Conservation (phyloP, 2,329 filamentous ascomycete genomes). For the Dothideomycetes sp. region DNA sequence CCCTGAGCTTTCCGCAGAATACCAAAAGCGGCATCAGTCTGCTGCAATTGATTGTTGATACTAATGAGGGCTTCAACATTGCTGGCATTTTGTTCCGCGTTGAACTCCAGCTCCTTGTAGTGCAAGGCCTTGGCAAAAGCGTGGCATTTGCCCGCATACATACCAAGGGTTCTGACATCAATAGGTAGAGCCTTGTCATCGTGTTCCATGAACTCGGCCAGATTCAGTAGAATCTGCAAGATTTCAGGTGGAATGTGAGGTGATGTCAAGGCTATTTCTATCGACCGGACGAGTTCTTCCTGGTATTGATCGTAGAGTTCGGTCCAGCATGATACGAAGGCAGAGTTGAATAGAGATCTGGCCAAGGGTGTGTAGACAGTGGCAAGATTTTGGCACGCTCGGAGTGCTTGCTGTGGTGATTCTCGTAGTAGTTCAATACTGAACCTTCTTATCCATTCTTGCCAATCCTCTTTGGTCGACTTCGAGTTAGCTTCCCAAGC, state of each 20-base stretch:
- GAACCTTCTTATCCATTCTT: slow-evolving; percentile 95
- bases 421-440: slow-evolving; percentile 91
- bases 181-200: slow-evolving; percentile 97
- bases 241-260: slow-evolving; percentile 94
- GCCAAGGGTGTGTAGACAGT: slow-evolving; percentile 86
- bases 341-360: slow-evolving; percentile 92
- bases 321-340: slow-evolving; percentile 98
- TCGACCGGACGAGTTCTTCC: slow-evolving; percentile 89
- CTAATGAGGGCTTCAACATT: slow-evolving; percentile 96
- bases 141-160: slow-evolving; percentile 92
- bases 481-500: slow-evolving; percentile 97
- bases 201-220: slow-evolving; percentile 99
- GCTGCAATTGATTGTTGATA: slow-evolving; percentile 98
- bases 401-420: slow-evolving; percentile 87
- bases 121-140: slow-evolving; percentile 96
- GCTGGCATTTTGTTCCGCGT: slow-evolving; percentile 91
- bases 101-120: slow-evolving; percentile 97
- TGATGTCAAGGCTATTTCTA: slow-evolving; percentile 90
- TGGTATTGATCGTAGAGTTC: slow-evolving; percentile 96
- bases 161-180: slow-evolving; percentile 86
- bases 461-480: slow-evolving; percentile 97
- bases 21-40: slow-evolving; percentile 96
- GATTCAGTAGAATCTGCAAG: slow-evolving; percentile 81
- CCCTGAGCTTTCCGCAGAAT: slow-evolving; percentile 92
- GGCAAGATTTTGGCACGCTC: slow-evolving; percentile 84